A percentile compares a stretch with the other conserved stretches of the same genome.
Evolutionary conservation across 2,329 filamentous ascomycete genomes (phyloP).

Genomic region (Sporothrix curviconia): DNA sequence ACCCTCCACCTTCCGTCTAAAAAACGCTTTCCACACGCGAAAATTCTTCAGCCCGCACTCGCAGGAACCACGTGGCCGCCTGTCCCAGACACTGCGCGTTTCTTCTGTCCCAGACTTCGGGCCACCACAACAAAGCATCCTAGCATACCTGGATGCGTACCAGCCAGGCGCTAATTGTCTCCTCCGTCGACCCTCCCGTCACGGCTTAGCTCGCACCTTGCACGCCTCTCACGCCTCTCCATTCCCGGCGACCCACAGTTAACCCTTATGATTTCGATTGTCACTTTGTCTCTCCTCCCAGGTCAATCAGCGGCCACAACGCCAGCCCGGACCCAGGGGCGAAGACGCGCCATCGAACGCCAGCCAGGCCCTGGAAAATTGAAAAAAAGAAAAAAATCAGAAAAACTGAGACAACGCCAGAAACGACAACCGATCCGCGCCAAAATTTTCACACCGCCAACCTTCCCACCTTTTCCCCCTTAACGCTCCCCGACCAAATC

Average conservation of each 20-base stretch:
- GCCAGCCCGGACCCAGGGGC: neutral
- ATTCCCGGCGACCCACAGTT: constrained; percentile 21
- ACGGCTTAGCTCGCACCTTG: constrained; percentile 8
- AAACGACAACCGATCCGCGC: constrained; percentile 6
- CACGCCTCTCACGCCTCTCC: constrained; percentile 12
- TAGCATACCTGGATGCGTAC: neutral
- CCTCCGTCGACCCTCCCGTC: constrained; percentile 13
- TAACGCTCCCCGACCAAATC: constrained; percentile 10
- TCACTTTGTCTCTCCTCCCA: constrained; percentile 1
- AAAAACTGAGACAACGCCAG: neutral
- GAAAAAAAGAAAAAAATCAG: neutral
- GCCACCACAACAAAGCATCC: neutral
- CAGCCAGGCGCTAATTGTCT: constrained; percentile 2
- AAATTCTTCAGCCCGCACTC: constrained; percentile 12
- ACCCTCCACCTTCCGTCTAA: neutral
- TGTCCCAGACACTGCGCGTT: too few species aligned
- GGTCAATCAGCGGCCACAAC: neutral
- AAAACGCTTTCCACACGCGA: neutral
- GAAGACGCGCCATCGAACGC: neutral
- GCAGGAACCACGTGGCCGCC: too few species aligned
- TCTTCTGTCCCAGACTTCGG: too few species aligned
- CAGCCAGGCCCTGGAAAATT: neutral
- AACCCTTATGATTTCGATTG: constrained; percentile 17
- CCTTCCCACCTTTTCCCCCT: constrained; percentile 1
- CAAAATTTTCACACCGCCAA: constrained; percentile 8